phyloP scores from a whole-genome alignment of 192 early-diverging fungal species.

The Backusella luteola region DNA sequence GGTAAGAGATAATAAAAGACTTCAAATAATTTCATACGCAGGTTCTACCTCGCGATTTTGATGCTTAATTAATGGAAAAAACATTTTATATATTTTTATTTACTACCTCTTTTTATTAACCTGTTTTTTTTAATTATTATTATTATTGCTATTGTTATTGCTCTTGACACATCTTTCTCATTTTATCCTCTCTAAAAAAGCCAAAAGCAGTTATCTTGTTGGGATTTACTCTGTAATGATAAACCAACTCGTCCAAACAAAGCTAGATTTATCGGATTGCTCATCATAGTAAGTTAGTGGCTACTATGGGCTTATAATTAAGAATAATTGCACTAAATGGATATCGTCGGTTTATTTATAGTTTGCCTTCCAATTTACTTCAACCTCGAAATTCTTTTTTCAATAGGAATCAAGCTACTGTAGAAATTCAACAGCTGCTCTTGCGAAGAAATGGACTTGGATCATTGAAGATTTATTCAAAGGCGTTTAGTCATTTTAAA shows the following conservation, averaged over 20 bases:
- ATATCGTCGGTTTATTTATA: not conserved
- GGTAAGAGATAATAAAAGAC: not conserved
- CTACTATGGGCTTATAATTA: not conserved
- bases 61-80: not conserved
- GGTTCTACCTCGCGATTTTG: not conserved
- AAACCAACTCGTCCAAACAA: not conserved
- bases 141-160: not conserved
- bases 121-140: not conserved
- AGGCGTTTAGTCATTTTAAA: slow-evolving; percentile 26
- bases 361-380: slow-evolving; percentile 12
- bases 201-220: not conserved
- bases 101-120: not conserved
- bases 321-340: too few species aligned
- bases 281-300: slow-evolving; percentile 1
- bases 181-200: not conserved
- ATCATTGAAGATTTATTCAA: slow-evolving; percentile 7
- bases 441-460: slow-evolving; percentile 24
- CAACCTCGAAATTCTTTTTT: slow-evolving; percentile 5
- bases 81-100: not conserved
- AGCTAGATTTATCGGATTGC: slow-evolving; percentile 16
- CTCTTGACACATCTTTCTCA: not conserved
- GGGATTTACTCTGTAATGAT: not conserved
- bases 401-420: not conserved
- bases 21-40: not conserved
- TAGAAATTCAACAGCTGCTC: slow-evolving; percentile 13